Evolutionary conservation across 495 filamentous ascomycete genomes (phyloP), one percentile per base, ranked within the genome.

Genomic region (Penicillium cinerascens): DNA sequence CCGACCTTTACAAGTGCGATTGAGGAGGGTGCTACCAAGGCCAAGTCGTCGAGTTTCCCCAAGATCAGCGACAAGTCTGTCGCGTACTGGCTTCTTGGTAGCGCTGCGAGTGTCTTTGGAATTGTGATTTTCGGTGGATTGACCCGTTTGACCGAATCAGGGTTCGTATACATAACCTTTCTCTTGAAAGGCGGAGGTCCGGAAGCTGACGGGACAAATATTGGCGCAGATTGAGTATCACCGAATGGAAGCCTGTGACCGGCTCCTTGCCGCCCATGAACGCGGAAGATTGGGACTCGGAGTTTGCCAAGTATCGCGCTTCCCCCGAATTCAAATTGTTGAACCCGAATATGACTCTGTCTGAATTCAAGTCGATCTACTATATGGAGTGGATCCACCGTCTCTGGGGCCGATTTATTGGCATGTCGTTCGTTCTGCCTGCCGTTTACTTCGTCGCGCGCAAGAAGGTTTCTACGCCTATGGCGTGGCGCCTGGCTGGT

Each of bases 321-420:
- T 95, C 90, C 2, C 93, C 93, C 48, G 93, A 98, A 72, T 97
- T 89, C 76, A 82, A 87, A 60, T 80, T 88, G 25, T 76, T 98
- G 42, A 97, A 98, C 72, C 82, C 91, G 17, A 80, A 90, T 64
- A 98, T 98, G 93, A 86, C 75, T 26, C 73, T 97, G 27, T 80
- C 82, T 27, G 95, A 97, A 64, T 98, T 96, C 74, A 96, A 97
- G 69, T 87, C 90, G 68, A 98, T 98, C 54, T 97, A 97, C 78
- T 97, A 86, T 69, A 97, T 98, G 95, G 93, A 98, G 79, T 98
- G 95, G 95, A 84, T 86, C 4, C 93, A 98, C 71, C 83, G 93
- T 16, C 81, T 96, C 39, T 97, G 93, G 91, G 93, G 95, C n/a
- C 83, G 93, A 42, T 77, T 95, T 47, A 86, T 98, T 36, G 93